Evolutionary conservation across 257 asterid genomes (phyloP).

Genomic region (Penstemon newberryi): DNA sequence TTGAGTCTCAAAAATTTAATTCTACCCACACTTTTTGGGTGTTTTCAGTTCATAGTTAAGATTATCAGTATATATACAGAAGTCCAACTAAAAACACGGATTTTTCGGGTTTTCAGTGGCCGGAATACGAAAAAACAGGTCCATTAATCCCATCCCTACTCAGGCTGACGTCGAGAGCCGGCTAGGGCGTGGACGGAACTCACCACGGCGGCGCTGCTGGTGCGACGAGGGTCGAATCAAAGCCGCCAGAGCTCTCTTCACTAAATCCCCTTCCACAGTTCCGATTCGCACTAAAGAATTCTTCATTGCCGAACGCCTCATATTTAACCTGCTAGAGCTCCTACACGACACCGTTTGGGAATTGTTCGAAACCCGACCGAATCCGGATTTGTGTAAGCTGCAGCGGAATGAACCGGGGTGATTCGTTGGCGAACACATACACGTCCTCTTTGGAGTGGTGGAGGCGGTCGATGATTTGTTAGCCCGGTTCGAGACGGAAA

Average conservation of each 20-base stretch:
- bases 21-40: no score
- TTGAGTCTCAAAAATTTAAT: no score
- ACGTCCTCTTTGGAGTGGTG: conserved; percentile 39
- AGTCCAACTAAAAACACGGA: background rate
- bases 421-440: conserved; percentile 64
- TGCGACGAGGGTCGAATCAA: conserved; percentile 61
- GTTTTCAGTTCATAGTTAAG: background rate
- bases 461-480: conserved; percentile 26
- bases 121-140: no score
- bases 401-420: conserved; percentile 74
- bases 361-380: background rate
- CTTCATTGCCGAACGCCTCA: conserved; percentile 56
- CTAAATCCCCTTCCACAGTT: conserved; percentile 52
- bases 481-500: conserved; percentile 26
- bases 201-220: conserved; percentile 52
- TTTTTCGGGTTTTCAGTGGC: background rate
- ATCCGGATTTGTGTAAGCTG: conserved; percentile 41
- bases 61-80: background rate
- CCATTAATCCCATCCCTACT: background rate
- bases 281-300: conserved; percentile 54
- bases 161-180: conserved; percentile 33
- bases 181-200: conserved; percentile 49
- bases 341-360: conserved; percentile 33
- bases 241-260: conserved; percentile 55
- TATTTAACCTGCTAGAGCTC: conserved; percentile 37